phyloP scores from a whole-genome alignment of 2,329 filamentous ascomycete genomes.

The Metarhizium brunneum region DNA sequence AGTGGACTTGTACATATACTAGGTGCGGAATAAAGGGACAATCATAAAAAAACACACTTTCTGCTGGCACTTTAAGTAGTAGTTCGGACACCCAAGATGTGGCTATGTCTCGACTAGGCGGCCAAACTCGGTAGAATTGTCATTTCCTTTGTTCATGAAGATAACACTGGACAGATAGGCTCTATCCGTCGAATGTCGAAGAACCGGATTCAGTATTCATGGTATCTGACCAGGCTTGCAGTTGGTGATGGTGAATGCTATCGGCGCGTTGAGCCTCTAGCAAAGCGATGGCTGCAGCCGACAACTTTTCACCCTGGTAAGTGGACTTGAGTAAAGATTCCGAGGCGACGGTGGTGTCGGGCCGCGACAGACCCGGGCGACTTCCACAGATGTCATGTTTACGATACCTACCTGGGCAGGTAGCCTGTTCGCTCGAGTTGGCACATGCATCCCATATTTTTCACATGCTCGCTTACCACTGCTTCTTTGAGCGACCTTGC shows the following conservation, averaged over 20 bases:
- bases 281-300: background rate
- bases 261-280: background rate
- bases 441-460: background rate
- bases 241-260: background rate
- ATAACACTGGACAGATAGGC: background rate
- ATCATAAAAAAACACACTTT: background rate
- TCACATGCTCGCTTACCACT: conserved; percentile 5
- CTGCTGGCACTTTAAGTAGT: background rate
- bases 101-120: background rate
- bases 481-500: conserved; percentile 3
- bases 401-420: background rate
- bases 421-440: background rate
- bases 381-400: background rate
- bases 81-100: background rate
- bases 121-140: background rate
- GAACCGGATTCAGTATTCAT: background rate
- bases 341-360: background rate
- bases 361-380: background rate
- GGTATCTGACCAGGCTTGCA: background rate
- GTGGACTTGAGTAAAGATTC: background rate
- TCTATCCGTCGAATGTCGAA: background rate
- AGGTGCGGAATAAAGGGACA: conserved; percentile 4
- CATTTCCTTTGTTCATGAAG: background rate
- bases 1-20: conserved; percentile 24
- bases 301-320: background rate